phyloP scores from a whole-genome alignment of 169 alveolate genomes.

The Cryptosporidium muris region DNA sequence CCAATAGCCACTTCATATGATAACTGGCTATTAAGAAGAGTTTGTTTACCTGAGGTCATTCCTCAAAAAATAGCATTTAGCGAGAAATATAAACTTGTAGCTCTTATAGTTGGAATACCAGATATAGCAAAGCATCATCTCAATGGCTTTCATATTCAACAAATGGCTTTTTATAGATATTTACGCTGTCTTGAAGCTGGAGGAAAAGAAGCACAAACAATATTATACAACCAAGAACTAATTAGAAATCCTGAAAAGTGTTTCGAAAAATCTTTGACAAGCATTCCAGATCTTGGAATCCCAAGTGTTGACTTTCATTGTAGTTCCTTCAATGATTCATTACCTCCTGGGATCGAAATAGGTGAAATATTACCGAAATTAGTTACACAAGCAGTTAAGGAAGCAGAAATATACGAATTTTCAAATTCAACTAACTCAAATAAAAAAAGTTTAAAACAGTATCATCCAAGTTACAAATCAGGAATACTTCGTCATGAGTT shows the following conservation, averaged over 20 bases:
- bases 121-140: conserved; percentile 60
- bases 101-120: conserved; percentile 63
- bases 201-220: conserved; percentile 64
- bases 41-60: conserved; percentile 34
- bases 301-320: conserved; percentile 27
- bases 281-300: conserved; percentile 55
- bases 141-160: conserved; percentile 62
- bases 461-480: conserved; percentile 8
- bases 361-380: conserved; percentile 56
- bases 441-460: conserved; percentile 20
- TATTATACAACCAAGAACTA: conserved; percentile 49
- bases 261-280: conserved; percentile 53
- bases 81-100: conserved; percentile 20
- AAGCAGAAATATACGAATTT: conserved; percentile 2
- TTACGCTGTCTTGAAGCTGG: conserved; percentile 67
- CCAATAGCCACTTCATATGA: not conserved
- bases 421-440: not conserved
- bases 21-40: conserved; percentile 44
- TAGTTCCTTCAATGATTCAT: conserved; percentile 34
- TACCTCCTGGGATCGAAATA: conserved; percentile 69
- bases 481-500: conserved; percentile 39
- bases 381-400: conserved; percentile 10
- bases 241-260: conserved; percentile 63
- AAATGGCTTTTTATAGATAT: conserved; percentile 65
- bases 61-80: conserved; percentile 55